Base-by-base conservation (phyloP, 2,329 filamentous ascomycete species). In the Penicillium sclerotigenum region DNA sequence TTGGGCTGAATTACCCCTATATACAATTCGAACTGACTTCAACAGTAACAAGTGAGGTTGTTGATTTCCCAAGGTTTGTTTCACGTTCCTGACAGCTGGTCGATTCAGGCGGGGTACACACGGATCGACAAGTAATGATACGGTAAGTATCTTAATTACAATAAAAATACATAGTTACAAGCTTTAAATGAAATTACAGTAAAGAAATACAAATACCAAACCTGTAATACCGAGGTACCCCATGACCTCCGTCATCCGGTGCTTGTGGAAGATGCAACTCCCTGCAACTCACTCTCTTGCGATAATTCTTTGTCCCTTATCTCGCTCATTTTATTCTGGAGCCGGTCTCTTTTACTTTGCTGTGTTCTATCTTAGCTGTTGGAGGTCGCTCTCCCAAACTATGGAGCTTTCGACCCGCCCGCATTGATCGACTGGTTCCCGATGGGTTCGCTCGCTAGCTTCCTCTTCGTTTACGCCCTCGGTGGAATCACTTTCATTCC, bases 401-500 rank as follows among this genome's bases (percentile, higher is more conserved):
- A 71, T 71, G 72, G 70, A 72, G 69, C 59, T 67, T 62, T 65
- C 64, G 62, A 63, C 63, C 58, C 62, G 64, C 61, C 60, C 59
- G 46, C 60, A 65, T 58, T 71, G 66, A 70, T 69, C 63, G 55
- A 65, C 60, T 61, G 59, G 57, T 59, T 68, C 70, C 71, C 68
- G 66, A 77, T 77, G 75, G 73, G 73, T 71, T 72, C 71, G 57
- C 69, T 82, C 67, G 71, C 69, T 61, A 75, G 74, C 65, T 86
- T 93, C 69, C 79, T 95, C 62, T 73, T 88, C 69, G 82, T 88
- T 72, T 97, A 96, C 80, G 72, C 96, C 63, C 76, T 96, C 57
- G 92, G 92, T 74, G 93, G 92, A 67, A 73, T 97, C 69, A 96
- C 92, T 56, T 93, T 97, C 71, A 71, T 96, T 56, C 92, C 92